A percentile compares a stretch with the other conserved stretches of the same genome.
phyloP scores from a whole-genome alignment of 2,329 filamentous ascomycete genomes.

The Escovopsis sp. region DNA sequence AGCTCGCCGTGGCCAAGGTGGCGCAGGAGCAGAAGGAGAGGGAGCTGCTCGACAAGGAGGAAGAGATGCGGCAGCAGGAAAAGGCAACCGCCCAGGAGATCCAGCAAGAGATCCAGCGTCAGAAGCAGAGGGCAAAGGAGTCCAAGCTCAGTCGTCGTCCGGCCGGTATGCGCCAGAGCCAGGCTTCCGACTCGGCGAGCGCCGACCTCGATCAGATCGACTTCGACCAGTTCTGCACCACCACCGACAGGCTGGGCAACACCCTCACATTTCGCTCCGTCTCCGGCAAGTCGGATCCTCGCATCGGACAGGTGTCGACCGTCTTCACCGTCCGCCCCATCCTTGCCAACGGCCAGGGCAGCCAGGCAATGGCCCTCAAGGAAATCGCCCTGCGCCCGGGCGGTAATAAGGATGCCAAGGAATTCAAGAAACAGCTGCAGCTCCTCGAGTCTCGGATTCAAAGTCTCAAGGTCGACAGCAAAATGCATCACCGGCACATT shows the following conservation, averaged over 20 bases:
- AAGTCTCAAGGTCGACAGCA: conserved; percentile 57
- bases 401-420: conserved; percentile 37
- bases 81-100: conserved; percentile 56
- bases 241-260: conserved; percentile 50
- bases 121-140: conserved; percentile 49
- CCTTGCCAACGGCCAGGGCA: conserved; percentile 36
- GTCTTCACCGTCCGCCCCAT: conserved; percentile 61
- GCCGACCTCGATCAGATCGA: conserved; percentile 28
- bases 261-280: conserved; percentile 56
- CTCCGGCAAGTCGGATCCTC: conserved; percentile 51
- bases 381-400: conserved; percentile 46
- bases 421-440: conserved; percentile 64
- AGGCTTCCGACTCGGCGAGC: conserved; percentile 15
- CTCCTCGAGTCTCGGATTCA: conserved; percentile 65
- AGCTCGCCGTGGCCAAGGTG: conserved; percentile 51
- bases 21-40: conserved; percentile 41
- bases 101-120: conserved; percentile 55
- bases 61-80: conserved; percentile 53
- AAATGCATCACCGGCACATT: conserved; percentile 60
- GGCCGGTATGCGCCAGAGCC: conserved; percentile 17
- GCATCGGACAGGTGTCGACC: conserved; percentile 49
- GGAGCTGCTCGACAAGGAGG: conserved; percentile 36
- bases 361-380: conserved; percentile 59
- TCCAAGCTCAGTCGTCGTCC: conserved; percentile 45
- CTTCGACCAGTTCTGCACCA: conserved; percentile 53